phyloP scores from a whole-genome alignment of 768 basidiomycete genomes.

The Pleurotus sapidus region DNA sequence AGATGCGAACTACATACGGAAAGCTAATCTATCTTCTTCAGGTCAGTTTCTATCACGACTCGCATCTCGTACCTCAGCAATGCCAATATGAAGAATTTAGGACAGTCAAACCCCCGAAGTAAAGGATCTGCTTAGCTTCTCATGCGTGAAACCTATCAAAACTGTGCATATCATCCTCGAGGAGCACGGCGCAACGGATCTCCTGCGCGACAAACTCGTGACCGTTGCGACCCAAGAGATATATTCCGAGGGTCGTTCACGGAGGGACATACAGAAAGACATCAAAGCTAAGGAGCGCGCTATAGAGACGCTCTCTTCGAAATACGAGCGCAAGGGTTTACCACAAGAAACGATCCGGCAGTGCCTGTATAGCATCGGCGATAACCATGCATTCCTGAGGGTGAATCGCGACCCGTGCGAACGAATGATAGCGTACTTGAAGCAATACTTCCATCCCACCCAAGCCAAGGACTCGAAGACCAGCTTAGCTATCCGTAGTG shows the following conservation, averaged over 20 bases:
- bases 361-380: constrained; percentile 85
- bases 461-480: constrained; percentile 59
- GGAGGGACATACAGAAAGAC: constrained; percentile 80
- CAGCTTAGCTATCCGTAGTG: constrained; percentile 79
- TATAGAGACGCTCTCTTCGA: constrained; percentile 68
- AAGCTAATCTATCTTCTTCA: constrained; percentile 83
- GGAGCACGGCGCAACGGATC: constrained; percentile 55
- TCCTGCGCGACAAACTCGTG: constrained; percentile 76
- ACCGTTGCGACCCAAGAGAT: constrained; percentile 82
- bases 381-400: constrained; percentile 86
- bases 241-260: constrained; percentile 63
- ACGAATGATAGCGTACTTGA: constrained; percentile 74
- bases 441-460: constrained; percentile 74
- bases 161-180: constrained; percentile 72
- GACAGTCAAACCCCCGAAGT: constrained; percentile 86
- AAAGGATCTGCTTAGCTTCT: constrained; percentile 74
- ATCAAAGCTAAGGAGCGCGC: constrained; percentile 85
- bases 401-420: constrained; percentile 89
- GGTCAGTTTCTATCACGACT: constrained; percentile 33
- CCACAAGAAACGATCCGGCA: constrained; percentile 68
- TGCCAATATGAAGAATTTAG: constrained; percentile 30
- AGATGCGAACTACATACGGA: constrained; percentile 87
- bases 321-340: constrained; percentile 57
- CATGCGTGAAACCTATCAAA: constrained; percentile 74
- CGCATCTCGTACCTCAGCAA: constrained; percentile 6